phyloP scores from a whole-genome alignment of 208 protist genomes.

The Histomonas meleagridis region DNA sequence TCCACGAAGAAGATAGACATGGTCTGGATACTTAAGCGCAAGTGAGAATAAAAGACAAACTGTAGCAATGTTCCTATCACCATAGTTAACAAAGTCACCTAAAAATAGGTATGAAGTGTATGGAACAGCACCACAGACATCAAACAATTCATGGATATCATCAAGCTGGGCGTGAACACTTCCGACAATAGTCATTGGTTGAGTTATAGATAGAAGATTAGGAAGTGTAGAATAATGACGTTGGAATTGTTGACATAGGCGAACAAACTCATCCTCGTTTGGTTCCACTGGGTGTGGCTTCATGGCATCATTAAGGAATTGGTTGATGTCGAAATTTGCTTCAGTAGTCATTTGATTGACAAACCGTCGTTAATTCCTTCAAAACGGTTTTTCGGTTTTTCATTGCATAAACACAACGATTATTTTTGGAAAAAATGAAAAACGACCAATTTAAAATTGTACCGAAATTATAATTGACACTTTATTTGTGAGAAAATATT shows the following conservation, averaged over 20 bases:
- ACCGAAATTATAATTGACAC: too few relatives aligned
- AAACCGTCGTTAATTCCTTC: too few relatives aligned
- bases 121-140: constrained; percentile 9
- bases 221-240: constrained; percentile 18
- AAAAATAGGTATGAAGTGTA: constrained; percentile 29
- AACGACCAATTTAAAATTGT: too few relatives aligned
- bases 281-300: too few relatives aligned
- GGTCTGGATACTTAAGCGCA: constrained; percentile 24
- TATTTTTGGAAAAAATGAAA: too few relatives aligned
- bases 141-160: constrained; percentile 30
- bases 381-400: too few relatives aligned
- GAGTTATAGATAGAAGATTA: background rate
- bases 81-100: constrained; percentile 26
- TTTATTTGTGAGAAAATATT: too few relatives aligned
- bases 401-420: too few relatives aligned
- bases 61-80: constrained; percentile 23
- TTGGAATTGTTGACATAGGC: background rate
- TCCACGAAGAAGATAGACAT: constrained; percentile 18
- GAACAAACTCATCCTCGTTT: background rate
- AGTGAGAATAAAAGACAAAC: constrained; percentile 24
- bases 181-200: constrained; percentile 29
- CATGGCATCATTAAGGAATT: too few relatives aligned
- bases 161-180: constrained; percentile 18
- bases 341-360: too few relatives aligned
- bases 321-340: too few relatives aligned